Evolutionary conservation across 164 flowering plant genomes (phyloP), one percentile per base, ranked within the genome.

Genomic region (Kingdonia uniflora): DNA sequence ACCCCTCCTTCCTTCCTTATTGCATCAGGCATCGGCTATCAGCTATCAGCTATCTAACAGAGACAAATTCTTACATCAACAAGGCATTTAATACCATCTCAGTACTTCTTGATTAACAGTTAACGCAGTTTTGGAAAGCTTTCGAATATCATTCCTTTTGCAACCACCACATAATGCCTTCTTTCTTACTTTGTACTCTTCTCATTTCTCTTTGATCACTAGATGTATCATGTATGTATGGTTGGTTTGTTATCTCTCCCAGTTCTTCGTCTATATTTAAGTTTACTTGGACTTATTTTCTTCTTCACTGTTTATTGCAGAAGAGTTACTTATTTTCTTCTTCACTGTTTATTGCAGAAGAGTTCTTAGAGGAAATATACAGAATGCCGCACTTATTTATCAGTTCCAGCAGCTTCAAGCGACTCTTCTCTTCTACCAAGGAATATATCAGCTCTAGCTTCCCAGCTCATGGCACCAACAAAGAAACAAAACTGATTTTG

Each of bases 361-460:
- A 10, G 47, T 44, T 16, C 35, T 29, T 29, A 29, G 35, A 29
- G 35, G 20, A 14, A 42, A 11, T 24, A 3, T 19, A 14, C 14
- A 51, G 51, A 42, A 70, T 70, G 70, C 61, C 54, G 16, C 62
- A 46, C 19, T 35, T 59, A 37, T 57, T 39, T 15, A 58, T 66
- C n/a, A 53, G 68, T 33, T 62, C 41, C 53, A 60, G 62, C 42
- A 87, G 97, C 73, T 73, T 90, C 56, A 87, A 74, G 63, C 61
- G 87, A 19, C 79, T 90, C 13, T 87, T 85, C 61, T 83, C 95
- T 0, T 58, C 43, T 55, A 54, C 60, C 4, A 61, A 37, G 45
- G 69, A 53, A 16, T 40, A 37, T 42, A 48, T 21, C 1, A 47
- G 21, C 20, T 16, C 33, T 35, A 19, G 16, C 39, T 50, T 35